Base-by-base conservation (phyloP, 768 basidiomycete genomes). In the Boletus barrowsii region DNA sequence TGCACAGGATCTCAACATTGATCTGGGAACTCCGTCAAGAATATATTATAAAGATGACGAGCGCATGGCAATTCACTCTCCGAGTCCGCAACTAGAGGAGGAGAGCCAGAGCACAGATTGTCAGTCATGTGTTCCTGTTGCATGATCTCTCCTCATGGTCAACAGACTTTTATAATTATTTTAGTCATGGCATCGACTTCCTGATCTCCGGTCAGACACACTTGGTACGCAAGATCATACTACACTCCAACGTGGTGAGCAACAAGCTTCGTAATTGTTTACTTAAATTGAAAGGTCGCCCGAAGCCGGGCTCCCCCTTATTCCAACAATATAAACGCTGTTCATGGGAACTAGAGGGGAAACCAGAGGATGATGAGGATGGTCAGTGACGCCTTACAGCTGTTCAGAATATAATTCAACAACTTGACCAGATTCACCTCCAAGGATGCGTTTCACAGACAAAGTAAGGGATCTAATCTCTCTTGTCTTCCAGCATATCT, bases 321-420 rank as follows among this genome's bases (percentile, higher is more conserved):
- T 97, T 97, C 64, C 93, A 97, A 66, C 79, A 87, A 13, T 93
- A 95, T 67, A 91, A 93, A 64, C 86, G 93, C 35, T 96, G 93
- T 69, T 88, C 86, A 40, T 97, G 93, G 93, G 84, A 88, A 65
- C 80, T 97, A 36, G 86, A 90, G 67, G 87, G 86, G 4, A 74
- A 72, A 47, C 88, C 88, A 24, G 89, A 91, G 69, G 89, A 90
- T 52, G 88, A 90, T 53, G 88, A 91, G 74, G 88, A 91, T 65
- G 87, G 89, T 88, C 56, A 58, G 65, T 61, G 41, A 42, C 17
- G 3, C 24, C n/a, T 30, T 14, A 41, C 39, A 33, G 22, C 29
- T 47, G n/a, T 32, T 51, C 10, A 30, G n/a, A 30, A 32, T 36
- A 4, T 42, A 35, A 49, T 46, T 29, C 29, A 29, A 51, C n/a